Base-by-base conservation (phyloP, 2,329 filamentous ascomycete species). In the Nemania serpens region DNA sequence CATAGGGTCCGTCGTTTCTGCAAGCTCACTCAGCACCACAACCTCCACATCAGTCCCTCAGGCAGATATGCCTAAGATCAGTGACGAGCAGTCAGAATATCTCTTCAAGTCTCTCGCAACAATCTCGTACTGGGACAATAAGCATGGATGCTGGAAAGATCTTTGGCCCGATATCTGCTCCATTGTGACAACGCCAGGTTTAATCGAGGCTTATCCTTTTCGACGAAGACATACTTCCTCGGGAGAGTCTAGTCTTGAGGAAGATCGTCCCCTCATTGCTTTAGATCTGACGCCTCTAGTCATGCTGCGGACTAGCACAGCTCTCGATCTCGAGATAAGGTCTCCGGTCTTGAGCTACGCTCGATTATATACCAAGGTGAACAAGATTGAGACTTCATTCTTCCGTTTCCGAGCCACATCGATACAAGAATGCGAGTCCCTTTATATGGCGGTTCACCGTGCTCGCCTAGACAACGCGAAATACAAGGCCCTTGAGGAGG, bases 281-380 rank as follows among this genome's bases (percentile, higher is more conserved):
- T 84, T 97, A 36, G 92, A 97, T 71, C 85, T 99, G 43, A 98
- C 94, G 0, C 95, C 95, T 0, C 81, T 97, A 39, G 94, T 98
- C 7, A 90, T 93, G 67, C 88, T 98, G 63, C 87, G 94, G 64
- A 90, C 94, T 70, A 95, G 93, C 69, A 99, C 93, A 20, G 91
- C 91, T 3, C 85, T 99, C 34, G 95, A 99, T 74, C 91, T 99
- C 55, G 95, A 96, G 66, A 91, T 99, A 66, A 90, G 93, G 51
- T 97, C 94, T 6, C 91, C 91, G 1, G 90, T 93, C 25, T 90
- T 90, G 6, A 74, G 82, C 36, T 86, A 75, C 61, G 72, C 73
- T 17, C 67, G 70, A 45, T 75, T 82, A 20, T 82, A 90, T 64
- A 93, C 90, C 5, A 85, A 86, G 68, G 83, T 97, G 58, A 84